These are phyloP conservation scores for Spathaspora hagerdaliae DNA, from an alignment of 805 yeast genomes.

Conservation along the genomic window DNA sequence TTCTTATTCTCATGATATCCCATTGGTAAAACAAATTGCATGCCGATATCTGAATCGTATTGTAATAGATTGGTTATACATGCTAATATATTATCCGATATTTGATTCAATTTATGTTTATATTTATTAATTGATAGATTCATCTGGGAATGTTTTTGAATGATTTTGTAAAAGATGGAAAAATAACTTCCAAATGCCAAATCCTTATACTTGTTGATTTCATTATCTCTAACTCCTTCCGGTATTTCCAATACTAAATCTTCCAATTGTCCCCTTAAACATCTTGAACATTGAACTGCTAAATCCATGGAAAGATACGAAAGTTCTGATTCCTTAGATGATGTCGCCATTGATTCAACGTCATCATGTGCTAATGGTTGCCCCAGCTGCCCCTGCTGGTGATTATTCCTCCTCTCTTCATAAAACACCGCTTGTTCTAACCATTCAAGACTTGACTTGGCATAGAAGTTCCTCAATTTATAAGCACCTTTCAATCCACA, in stretches of 20 bases:
- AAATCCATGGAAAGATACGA: slow-evolving; percentile 52
- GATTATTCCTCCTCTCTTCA: slow-evolving; percentile 7
- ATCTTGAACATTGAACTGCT: slow-evolving; percentile 60
- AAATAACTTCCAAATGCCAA: slow-evolving; percentile 69
- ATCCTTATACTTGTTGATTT: slow-evolving; percentile 50
- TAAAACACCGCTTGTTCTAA: slow-evolving; percentile 46
- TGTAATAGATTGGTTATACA: slow-evolving; percentile 67
- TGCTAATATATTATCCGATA: slow-evolving; percentile 60
- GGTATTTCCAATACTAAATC: slow-evolving; percentile 58
- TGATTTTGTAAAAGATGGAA: slow-evolving; percentile 52
- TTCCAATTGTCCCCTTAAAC: slow-evolving; percentile 52
- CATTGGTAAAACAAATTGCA: slow-evolving; percentile 70
- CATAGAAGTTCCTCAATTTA: slow-evolving; percentile 43
- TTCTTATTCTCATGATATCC: slow-evolving; percentile 68
- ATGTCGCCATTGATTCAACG: background rate
- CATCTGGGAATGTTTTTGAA: slow-evolving; percentile 40
- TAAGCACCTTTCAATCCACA: slow-evolving; percentile 43
- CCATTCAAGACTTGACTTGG: slow-evolving; percentile 49
- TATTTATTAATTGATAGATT: slow-evolving; percentile 17
- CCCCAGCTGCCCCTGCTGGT: background rate
- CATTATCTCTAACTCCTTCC: slow-evolving; percentile 50
- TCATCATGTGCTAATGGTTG: background rate
- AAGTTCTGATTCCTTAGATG: slow-evolving; percentile 31
- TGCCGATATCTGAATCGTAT: slow-evolving; percentile 73
- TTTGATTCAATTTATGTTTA: slow-evolving; percentile 50